Evolutionary conservation across 2,329 filamentous ascomycete genomes (phyloP), one percentile per base, ranked within the genome.

Genomic region (Diaporthe sp.): DNA sequence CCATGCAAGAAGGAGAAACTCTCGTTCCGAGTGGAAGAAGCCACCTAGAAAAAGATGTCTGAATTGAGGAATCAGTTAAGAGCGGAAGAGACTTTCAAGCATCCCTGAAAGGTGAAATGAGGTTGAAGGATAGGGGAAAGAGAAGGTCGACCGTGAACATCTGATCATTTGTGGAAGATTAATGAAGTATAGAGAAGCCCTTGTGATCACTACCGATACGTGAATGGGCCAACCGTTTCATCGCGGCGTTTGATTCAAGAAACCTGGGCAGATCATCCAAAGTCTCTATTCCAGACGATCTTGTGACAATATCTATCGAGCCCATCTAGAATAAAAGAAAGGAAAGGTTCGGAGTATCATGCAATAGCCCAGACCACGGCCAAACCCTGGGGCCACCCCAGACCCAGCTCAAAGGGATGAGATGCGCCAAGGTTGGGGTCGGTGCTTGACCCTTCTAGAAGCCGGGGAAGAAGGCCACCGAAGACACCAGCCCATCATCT

Each of bases 371-470:
- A 8, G 34, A 13, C 55, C 55, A 58, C 17, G 2, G 28, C 31
- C 49, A 51, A 28, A n/a, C 13, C 17, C 12, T 37, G 25, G 39
- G 39, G 37, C 28, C 25, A 22, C 15, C 61, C 44, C n/a, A 22
- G 49, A 25, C n/a, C n/a, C 3, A 47, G 20, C 20, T 49, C 49
- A 28, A 13, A 22, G 10, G 61, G 20, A 67, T 13, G 28, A 51
- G 22, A 67, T 51, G 17, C 31, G 39, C 42, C 42, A 49, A 49
- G 42, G 61, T 34, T 51, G 20, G 20, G 42, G 44, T 49, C 28
- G 20, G 25, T 49, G 63, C 17, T 37, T 67, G 22, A 31, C 44
- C 44, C 44, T 67, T 71, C 51, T 31, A 71, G 51, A 57, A 55
- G 25, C 17, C 9, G 51, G 2, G 44, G 63, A 51, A 51, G 31